A percentile compares a stretch with the other conserved stretches of the same genome.
phyloP scores from a whole-genome alignment of 495 filamentous ascomycete genomes.

The Parmelia sp. region DNA sequence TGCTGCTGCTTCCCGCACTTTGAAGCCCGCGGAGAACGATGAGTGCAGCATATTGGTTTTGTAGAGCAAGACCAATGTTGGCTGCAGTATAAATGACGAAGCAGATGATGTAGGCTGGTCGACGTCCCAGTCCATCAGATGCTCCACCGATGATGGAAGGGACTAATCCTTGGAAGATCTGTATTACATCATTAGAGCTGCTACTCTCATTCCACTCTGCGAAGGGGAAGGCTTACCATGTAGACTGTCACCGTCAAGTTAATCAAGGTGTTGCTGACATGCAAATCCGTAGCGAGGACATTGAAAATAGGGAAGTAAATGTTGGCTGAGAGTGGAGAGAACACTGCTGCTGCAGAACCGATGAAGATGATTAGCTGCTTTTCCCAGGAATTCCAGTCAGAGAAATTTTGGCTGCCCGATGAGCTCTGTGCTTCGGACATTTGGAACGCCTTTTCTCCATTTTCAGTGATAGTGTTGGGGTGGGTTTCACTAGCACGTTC shows the following conservation, averaged over 20 bases:
- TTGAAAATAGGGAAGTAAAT: conserved; percentile 46
- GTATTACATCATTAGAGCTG: conserved; percentile 19
- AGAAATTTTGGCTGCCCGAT: not conserved
- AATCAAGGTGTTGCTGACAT: conserved; percentile 36
- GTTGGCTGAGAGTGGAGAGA: conserved; percentile 38
- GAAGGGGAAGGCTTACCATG: conserved; percentile 31
- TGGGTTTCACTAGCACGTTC: not conserved
- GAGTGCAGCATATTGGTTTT: conserved; percentile 34
- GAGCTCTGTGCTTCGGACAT: not conserved
- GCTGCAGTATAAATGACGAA: conserved; percentile 35
- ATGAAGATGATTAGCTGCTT: not conserved
- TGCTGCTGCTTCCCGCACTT: conserved; percentile 38
- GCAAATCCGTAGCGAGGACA: conserved; percentile 34
- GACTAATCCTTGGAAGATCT: conserved; percentile 42
- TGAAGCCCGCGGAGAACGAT: conserved; percentile 37
- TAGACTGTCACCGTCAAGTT: conserved; percentile 47
- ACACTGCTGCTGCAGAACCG: conserved; percentile 19
- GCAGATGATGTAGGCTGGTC: conserved; percentile 37
- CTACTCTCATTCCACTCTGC: not conserved
- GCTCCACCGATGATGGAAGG: conserved; percentile 37
- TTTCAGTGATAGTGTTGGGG: not conserved
- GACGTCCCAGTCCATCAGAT: conserved; percentile 35
- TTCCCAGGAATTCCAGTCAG: not conserved
- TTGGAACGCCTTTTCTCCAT: not conserved
- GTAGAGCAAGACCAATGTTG: conserved; percentile 38